phyloP scores from a whole-genome alignment of 2,329 filamentous ascomycete species.

The Colletotrichum neosansevieriae region DNA sequence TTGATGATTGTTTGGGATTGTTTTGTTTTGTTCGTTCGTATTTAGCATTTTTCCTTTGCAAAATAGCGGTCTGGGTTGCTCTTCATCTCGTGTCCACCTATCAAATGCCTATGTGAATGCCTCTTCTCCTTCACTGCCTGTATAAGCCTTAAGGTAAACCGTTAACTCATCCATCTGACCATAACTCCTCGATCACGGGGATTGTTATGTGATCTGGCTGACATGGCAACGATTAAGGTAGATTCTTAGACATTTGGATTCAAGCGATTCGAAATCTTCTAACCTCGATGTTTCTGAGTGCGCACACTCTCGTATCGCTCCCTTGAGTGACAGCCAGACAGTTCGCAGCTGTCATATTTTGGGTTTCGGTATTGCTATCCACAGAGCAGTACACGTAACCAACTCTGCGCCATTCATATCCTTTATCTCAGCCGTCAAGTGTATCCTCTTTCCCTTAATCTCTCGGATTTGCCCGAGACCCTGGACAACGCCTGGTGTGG shows the following conservation, averaged over 20 bases:
- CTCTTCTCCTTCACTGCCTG: neutral
- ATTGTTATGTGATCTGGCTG: too few relatives aligned
- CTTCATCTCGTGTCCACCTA: neutral
- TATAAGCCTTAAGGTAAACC: too few relatives aligned
- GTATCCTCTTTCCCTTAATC: slow-evolving; percentile 50
- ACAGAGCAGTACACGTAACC: slow-evolving; percentile 44
- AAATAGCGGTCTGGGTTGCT: slow-evolving; percentile 6
- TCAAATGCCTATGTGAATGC: neutral
- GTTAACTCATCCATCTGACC: too few relatives aligned
- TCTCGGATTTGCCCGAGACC: slow-evolving; percentile 49
- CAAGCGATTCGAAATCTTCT: too few relatives aligned
- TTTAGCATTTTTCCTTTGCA: neutral
- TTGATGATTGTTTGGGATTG: slow-evolving; percentile 10
- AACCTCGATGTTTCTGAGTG: too few relatives aligned
- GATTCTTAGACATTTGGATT: too few relatives aligned
- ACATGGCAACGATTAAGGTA: too few relatives aligned
- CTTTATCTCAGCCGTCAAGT: slow-evolving; percentile 47
- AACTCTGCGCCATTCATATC: slow-evolving; percentile 47
- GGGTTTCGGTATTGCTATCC: slow-evolving; percentile 24
- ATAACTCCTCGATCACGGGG: too few relatives aligned
- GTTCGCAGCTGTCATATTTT: slow-evolving; percentile 15
- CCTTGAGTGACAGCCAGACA: neutral
- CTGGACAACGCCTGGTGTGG: slow-evolving; percentile 46
- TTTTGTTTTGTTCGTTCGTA: neutral
- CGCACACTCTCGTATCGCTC: too few relatives aligned